These are phyloP conservation scores for Nematocida displodere DNA, from an alignment of 371 early-diverging fungal genomes.

Conservation along the genomic window DNA sequence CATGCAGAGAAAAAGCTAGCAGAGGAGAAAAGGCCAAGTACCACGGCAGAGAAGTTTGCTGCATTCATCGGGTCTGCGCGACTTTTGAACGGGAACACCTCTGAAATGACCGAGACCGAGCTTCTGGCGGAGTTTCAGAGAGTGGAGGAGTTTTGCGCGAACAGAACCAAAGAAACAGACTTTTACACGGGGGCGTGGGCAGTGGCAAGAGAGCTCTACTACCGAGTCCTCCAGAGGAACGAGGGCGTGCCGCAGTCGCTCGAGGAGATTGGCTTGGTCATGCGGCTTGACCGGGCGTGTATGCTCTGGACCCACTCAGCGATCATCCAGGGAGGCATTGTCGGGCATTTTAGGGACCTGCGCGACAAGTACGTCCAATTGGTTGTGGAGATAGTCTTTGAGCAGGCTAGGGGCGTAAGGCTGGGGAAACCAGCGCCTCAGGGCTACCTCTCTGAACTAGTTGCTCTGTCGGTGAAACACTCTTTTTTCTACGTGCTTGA, in stretches of 20 bases:
- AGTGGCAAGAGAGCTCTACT: conserved; percentile 37
- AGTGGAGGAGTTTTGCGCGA: background rate
- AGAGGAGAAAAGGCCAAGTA: background rate
- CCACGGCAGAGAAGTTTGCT: background rate
- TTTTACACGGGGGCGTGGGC: conserved; percentile 16
- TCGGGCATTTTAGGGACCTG: background rate
- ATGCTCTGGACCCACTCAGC: conserved; percentile 2
- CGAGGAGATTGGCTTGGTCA: conserved; percentile 18
- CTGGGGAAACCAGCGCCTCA: background rate
- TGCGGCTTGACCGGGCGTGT: conserved; percentile 26
- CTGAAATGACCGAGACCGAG: background rate
- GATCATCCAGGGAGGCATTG: conserved; percentile 12
- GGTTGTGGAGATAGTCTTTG: background rate
- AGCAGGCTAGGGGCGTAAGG: background rate
- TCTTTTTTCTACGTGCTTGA: background rate
- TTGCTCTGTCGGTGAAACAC: background rate
- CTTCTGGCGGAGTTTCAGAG: conserved; percentile 20
- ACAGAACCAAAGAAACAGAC: background rate
- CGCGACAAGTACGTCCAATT: background rate
- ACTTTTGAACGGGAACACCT: background rate
- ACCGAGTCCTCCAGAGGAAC: background rate
- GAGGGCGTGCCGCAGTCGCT: background rate
- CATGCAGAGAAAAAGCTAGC: background rate
- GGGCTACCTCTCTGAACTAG: background rate
- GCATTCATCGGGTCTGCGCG: background rate